Conservation (phyloP, 805 yeast species). For the Yarrowia hollandica region DNA sequence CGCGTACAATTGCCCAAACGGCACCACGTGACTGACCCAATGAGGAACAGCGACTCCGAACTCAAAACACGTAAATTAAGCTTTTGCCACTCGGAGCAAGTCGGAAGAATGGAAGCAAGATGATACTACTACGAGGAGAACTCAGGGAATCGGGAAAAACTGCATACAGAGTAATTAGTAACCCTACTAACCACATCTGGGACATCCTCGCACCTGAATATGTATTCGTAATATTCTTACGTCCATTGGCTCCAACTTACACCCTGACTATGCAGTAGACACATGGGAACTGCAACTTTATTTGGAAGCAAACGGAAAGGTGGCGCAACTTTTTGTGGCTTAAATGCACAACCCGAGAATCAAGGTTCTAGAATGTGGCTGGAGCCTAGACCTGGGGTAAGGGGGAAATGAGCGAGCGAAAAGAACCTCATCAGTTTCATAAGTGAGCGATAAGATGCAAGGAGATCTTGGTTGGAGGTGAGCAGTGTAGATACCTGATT, state of each 20-base stretch:
- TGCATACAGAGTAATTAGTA: too few species aligned
- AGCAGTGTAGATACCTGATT: too few species aligned
- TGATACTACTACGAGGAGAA: too few species aligned
- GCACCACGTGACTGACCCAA: conserved; percentile 19
- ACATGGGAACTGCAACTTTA: conserved; percentile 19
- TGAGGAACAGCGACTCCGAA: conserved; percentile 11
- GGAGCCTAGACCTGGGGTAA: background rate
- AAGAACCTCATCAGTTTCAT: background rate
- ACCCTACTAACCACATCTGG: too few species aligned
- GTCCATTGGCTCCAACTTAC: background rate
- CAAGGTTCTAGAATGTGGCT: conserved; percentile 9
- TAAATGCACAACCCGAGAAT: background rate
- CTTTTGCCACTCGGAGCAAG: conserved; percentile 28
- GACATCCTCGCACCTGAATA: too few species aligned
- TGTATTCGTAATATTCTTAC: too few species aligned
- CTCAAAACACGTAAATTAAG: background rate
- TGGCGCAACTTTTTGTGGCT: conserved; percentile 28
- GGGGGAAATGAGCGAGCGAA: too few species aligned
- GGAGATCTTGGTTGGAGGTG: too few species aligned
- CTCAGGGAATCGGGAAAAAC: too few species aligned
- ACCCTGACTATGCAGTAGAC: background rate
- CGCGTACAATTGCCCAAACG: background rate
- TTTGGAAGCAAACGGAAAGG: conserved; percentile 7
- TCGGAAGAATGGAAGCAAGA: background rate
- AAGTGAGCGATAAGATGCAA: background rate